A percentile compares a stretch with the other conserved stretches of the same genome.
Evolutionary conservation across 805 yeast genomes (phyloP).

Genomic region (Yarrowia hollandica): DNA sequence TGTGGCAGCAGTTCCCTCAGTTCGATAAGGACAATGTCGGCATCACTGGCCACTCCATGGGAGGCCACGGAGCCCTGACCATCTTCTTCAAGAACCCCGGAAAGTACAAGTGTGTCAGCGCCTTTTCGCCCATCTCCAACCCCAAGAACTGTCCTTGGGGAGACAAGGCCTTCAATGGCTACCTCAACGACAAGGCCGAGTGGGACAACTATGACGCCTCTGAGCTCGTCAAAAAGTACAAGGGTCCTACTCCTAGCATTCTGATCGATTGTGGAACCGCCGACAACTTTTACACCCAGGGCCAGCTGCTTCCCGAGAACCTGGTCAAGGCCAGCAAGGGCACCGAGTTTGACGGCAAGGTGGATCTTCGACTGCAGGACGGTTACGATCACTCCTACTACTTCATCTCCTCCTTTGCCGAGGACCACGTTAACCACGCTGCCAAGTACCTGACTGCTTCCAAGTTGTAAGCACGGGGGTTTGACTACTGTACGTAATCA

Average conservation of each 20-base stretch:
- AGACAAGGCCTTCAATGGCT: conserved; percentile 73
- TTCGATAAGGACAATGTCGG: conserved; percentile 63
- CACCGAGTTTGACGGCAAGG: conserved; percentile 57
- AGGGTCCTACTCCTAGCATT: conserved; percentile 57
- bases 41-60: conserved; percentile 98
- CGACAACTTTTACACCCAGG: conserved; percentile 66
- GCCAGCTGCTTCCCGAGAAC: conserved; percentile 74
- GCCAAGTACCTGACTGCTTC: conserved; percentile 55
- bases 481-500: not conserved
- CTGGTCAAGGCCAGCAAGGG: conserved; percentile 61
- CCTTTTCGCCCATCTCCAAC: conserved; percentile 87
- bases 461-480: not conserved
- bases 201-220: conserved; percentile 89
- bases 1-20: conserved; percentile 46
- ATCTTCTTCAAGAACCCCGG: conserved; percentile 68
- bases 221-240: conserved; percentile 59
- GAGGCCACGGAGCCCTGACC: conserved; percentile 89
- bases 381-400: conserved; percentile 92
- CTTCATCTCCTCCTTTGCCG: conserved; percentile 76
- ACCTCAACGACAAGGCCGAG: conserved; percentile 55
- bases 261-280: conserved; percentile 79
- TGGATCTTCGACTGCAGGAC: conserved; percentile 63
- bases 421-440: conserved; percentile 82
- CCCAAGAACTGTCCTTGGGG: conserved; percentile 88
- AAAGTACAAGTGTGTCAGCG: conserved; percentile 74